Conservation (phyloP, 352 stramenopile species). For the Pythium angustatum region DNA sequence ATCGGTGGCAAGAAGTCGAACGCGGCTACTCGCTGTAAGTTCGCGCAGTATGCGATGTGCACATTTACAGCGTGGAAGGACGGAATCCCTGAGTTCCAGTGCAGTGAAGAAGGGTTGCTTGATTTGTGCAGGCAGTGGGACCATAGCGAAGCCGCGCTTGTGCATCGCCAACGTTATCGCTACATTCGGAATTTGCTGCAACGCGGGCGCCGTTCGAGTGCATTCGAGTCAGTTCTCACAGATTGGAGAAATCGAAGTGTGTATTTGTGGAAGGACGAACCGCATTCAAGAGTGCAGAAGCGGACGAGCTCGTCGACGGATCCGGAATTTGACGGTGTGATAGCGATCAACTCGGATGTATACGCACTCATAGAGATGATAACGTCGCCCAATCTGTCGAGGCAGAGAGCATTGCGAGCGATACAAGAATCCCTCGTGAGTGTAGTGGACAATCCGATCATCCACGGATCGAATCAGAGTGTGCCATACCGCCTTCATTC, state of each 20-base stretch:
- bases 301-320: background rate
- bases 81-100: background rate
- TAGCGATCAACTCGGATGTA: too few relatives aligned
- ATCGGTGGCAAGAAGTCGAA: background rate
- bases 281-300: background rate
- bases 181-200: slow-evolving; percentile 1
- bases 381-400: too few relatives aligned
- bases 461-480: too few relatives aligned
- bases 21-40: background rate
- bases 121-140: slow-evolving; percentile 6
- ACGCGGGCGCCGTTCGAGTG: background rate
- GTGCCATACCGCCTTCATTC: too few relatives aligned
- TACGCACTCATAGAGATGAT: too few relatives aligned
- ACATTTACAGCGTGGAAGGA: slow-evolving; percentile 9
- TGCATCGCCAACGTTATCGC: slow-evolving; percentile 11
- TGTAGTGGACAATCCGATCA: slow-evolving; percentile 2
- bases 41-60: background rate
- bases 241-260: slow-evolving; percentile 19
- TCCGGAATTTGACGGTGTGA: background rate
- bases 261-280: slow-evolving; percentile 5
- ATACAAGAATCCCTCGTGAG: background rate
- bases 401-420: too few relatives aligned
- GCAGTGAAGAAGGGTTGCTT: background rate
- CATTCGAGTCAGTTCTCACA: slow-evolving; percentile 1
- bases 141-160: background rate